These are phyloP conservation scores for Boletus vinaceobasis DNA, from an alignment of 768 basidiomycete genomes.

Conservation along the genomic window DNA sequence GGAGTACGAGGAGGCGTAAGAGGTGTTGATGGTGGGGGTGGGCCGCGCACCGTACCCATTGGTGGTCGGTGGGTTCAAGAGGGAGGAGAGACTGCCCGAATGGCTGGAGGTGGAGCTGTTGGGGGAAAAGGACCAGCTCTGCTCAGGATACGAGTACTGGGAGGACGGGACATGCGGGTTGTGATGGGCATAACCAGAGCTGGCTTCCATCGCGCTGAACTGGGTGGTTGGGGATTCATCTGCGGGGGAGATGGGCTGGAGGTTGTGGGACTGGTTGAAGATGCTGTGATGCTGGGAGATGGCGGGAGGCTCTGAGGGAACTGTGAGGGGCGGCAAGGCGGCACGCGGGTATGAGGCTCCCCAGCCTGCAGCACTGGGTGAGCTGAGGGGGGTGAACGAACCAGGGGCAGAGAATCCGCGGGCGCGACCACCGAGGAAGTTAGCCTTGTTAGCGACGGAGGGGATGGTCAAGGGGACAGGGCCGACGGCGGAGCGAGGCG, in stretches of 20 bases:
- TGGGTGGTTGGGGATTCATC: conserved; percentile 62
- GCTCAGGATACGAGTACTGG: conserved; percentile 63
- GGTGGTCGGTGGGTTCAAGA: conserved; percentile 63
- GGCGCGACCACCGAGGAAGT: conserved; percentile 51
- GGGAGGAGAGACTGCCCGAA: conserved; percentile 71
- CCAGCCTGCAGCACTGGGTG: conserved; percentile 57
- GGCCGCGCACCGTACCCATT: conserved; percentile 48
- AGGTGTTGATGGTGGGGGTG: conserved; percentile 67
- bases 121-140: conserved; percentile 49
- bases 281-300: conserved; percentile 53
- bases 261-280: conserved; percentile 55
- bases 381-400: conserved; percentile 69
- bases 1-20: conserved; percentile 65
- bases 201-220: conserved; percentile 39
- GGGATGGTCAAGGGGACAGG: conserved; percentile 64
- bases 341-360: conserved; percentile 55
- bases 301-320: conserved; percentile 71
- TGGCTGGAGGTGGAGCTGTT: conserved; percentile 59
- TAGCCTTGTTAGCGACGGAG: conserved; percentile 28
- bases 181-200: conserved; percentile 30
- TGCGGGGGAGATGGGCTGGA: conserved; percentile 66
- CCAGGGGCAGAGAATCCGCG: conserved; percentile 85
- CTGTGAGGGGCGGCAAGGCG: conserved; percentile 76
- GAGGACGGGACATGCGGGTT: conserved; percentile 42
- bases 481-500: conserved; percentile 74